Conservation (phyloP, 768 basidiomycete species). For the Hypholoma sublateritium region DNA sequence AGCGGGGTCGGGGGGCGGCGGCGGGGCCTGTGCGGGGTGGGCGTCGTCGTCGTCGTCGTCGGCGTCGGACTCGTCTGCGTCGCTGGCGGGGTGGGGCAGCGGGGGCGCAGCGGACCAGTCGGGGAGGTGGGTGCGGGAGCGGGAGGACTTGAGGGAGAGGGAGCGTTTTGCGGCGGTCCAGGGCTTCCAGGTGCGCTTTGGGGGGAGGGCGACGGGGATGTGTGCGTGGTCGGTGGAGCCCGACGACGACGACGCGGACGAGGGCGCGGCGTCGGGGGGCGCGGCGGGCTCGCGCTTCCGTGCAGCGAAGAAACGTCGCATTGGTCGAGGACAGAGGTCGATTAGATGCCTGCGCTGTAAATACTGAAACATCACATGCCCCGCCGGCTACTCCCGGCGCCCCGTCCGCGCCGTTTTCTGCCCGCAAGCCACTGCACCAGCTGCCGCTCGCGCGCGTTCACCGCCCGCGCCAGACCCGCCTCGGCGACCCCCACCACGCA, state of each 20-base stretch:
- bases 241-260: constrained; percentile 69
- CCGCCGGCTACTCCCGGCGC: background rate
- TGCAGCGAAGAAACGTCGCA: constrained; percentile 60
- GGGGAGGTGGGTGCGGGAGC: background rate
- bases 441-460: constrained; percentile 69
- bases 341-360: background rate
- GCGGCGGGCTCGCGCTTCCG: constrained; percentile 1
- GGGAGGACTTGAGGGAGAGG: constrained; percentile 9
- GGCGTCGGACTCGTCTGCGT: constrained; percentile 24
- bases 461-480: constrained; percentile 51
- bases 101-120: constrained; percentile 14
- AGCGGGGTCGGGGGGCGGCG: constrained; percentile 16
- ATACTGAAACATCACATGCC: constrained; percentile 2
- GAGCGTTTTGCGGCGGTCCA: constrained; percentile 48
- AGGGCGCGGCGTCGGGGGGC: constrained; percentile 43
- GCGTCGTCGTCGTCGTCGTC: constrained; percentile 27
- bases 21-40: constrained; percentile 6
- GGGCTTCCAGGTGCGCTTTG: constrained; percentile 50
- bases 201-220: constrained; percentile 26
- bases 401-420: background rate
- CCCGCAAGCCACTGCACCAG: constrained; percentile 46
- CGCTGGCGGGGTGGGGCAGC: constrained; percentile 16
- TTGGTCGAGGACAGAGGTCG: constrained; percentile 23
- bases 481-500: constrained; percentile 53
- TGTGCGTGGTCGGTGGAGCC: constrained; percentile 59